A percentile compares a stretch with the other conserved stretches of the same genome.
Evolutionary conservation across 768 basidiomycete species (phyloP).

Genomic region (Clavulina sp.): DNA sequence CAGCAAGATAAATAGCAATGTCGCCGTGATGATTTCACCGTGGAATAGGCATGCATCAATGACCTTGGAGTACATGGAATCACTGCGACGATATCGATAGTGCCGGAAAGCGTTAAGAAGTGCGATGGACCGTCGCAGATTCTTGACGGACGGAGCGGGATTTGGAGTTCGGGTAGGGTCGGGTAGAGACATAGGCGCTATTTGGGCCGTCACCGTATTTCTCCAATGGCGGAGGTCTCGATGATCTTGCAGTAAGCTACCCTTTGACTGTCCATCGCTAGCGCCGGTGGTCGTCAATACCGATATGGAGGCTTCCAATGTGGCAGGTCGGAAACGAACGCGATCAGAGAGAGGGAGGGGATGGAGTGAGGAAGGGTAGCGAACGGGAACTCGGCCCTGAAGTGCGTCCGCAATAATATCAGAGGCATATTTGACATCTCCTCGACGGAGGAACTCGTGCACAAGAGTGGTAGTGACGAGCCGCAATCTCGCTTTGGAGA

Average conservation of each 20-base stretch:
- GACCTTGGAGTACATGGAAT: conserved; percentile 37
- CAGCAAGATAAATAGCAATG: conserved; percentile 46
- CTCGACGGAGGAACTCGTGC: conserved; percentile 6
- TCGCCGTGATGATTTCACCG: conserved; percentile 63
- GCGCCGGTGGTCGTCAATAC: neutral
- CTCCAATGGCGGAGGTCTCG: neutral
- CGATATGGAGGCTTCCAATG: neutral
- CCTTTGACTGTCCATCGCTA: neutral
- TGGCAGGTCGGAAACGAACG: neutral
- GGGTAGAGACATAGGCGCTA: neutral
- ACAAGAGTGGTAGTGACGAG: conserved; percentile 8
- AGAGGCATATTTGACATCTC: neutral
- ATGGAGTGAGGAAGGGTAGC: neutral
- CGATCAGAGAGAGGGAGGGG: neutral
- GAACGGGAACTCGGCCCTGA: neutral
- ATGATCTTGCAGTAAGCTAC: neutral
- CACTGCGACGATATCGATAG: conserved; percentile 10
- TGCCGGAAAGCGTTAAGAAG: conserved; percentile 2
- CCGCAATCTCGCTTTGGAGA: too few species aligned
- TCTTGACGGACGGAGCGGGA: neutral
- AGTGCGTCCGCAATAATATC: neutral
- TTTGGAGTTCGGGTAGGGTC: neutral
- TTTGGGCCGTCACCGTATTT: neutral
- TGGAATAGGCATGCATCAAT: conserved; percentile 52
- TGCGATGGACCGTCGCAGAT: neutral